These are phyloP conservation scores for Brasilioporus rufonigricans DNA, from an alignment of 768 basidiomycete species.

Conservation along the genomic window DNA sequence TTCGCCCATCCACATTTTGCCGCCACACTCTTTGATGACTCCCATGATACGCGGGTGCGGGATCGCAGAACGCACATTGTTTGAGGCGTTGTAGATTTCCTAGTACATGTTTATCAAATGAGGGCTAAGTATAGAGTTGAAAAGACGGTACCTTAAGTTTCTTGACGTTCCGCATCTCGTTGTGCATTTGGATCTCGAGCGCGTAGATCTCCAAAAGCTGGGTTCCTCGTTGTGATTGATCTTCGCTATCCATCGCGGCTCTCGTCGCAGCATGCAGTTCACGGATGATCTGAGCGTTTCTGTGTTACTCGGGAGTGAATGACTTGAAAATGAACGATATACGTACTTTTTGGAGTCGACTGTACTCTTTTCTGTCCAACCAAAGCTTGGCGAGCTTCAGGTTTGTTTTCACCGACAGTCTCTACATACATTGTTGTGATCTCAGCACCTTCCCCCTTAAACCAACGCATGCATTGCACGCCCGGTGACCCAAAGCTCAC, in stretches of 20 bases:
- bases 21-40: constrained; percentile 98
- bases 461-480: neutral
- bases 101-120: constrained; percentile 31
- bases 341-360: constrained; percentile 73
- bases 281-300: constrained; percentile 57
- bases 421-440: constrained; percentile 41
- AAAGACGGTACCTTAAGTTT: constrained; percentile 73
- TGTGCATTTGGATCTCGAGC: constrained; percentile 99
- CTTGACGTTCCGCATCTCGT: constrained; percentile 92
- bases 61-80: constrained; percentile 90
- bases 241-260: constrained; percentile 60
- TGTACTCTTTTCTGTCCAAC: constrained; percentile 92
- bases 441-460: neutral
- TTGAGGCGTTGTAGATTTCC: constrained; percentile 97
- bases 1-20: constrained; percentile 99
- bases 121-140: neutral
- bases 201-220: constrained; percentile 96
- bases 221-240: constrained; percentile 91
- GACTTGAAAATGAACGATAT: neutral
- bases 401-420: constrained; percentile 93
- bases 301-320: neutral
- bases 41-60: constrained; percentile 99
- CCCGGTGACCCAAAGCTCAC: constrained; percentile 39
- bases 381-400: constrained; percentile 96
- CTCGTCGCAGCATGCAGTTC: constrained; percentile 71